Evolutionary conservation across 2,329 filamentous ascomycete species (phyloP).

Genomic region (Domatiomyces globalis): DNA sequence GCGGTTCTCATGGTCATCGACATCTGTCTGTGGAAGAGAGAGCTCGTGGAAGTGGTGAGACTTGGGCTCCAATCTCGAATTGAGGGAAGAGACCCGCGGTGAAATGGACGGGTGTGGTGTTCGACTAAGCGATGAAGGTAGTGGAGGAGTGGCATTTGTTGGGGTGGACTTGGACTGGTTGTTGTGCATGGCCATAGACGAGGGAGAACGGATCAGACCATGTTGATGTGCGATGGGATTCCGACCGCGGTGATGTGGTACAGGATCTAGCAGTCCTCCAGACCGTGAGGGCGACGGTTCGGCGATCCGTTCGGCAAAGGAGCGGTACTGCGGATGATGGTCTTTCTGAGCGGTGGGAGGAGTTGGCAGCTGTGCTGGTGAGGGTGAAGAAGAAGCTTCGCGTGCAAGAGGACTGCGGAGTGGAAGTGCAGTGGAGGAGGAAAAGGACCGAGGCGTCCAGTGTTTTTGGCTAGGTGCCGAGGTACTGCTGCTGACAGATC

Average conservation of each 20-base stretch:
- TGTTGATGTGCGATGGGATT: slow-evolving; percentile 8
- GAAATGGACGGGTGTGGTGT: slow-evolving; percentile 5
- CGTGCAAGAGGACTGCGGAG: slow-evolving; percentile 29
- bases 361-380: slow-evolving; percentile 12
- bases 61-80: slow-evolving; percentile 1
- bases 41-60: slow-evolving; percentile 6
- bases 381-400: slow-evolving; percentile 29
- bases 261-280: slow-evolving; percentile 15
- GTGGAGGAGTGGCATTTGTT: slow-evolving; percentile 5
- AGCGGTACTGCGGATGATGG: slow-evolving; percentile 11
- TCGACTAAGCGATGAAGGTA: slow-evolving; percentile 13
- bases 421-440: slow-evolving; percentile 28
- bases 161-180: slow-evolving; percentile 10
- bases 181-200: slow-evolving; percentile 13
- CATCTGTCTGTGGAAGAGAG: slow-evolving; percentile 4
- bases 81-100: background rate
- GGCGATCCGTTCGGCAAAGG: slow-evolving; percentile 16
- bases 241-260: slow-evolving; percentile 15
- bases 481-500: slow-evolving; percentile 8
- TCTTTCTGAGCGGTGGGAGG: slow-evolving; percentile 6
- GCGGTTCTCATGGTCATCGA: slow-evolving; percentile 1
- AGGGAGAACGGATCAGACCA: slow-evolving; percentile 17
- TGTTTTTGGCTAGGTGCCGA: slow-evolving; percentile 5
- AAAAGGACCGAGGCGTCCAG: slow-evolving; percentile 21
- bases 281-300: slow-evolving; percentile 10